Conservation (phyloP, 169 alveolate genomes). For the Plasmodium berghei region DNA sequence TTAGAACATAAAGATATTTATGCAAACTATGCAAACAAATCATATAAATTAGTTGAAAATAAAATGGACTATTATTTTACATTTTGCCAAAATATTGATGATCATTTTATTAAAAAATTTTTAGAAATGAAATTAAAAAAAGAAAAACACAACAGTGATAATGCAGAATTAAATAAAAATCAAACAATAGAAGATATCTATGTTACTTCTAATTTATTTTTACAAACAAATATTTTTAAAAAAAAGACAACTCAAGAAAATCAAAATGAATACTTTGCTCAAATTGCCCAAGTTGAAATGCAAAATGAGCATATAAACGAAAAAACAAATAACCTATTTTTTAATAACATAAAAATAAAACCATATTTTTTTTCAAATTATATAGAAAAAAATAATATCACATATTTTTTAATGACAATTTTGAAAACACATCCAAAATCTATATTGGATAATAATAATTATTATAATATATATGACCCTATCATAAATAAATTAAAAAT, state of each 20-base stretch:
- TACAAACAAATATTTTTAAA: conserved; percentile 54
- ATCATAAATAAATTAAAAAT: conserved; percentile 8
- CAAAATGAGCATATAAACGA: neutral
- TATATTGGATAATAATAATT: conserved; percentile 13
- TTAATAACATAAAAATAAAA: conserved; percentile 18
- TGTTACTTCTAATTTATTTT: conserved; percentile 52
- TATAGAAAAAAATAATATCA: conserved; percentile 40
- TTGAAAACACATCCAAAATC: conserved; percentile 41
- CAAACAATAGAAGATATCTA: conserved; percentile 48
- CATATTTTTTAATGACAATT: conserved; percentile 30
- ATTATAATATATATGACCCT: conserved; percentile 34
- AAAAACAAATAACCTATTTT: neutral
- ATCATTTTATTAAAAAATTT: conserved; percentile 39
- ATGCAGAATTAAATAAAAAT: conserved; percentile 1
- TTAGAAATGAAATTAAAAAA: conserved; percentile 17
- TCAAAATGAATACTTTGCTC: neutral
- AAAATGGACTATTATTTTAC: conserved; percentile 71
- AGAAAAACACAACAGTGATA: neutral
- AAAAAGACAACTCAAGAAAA: neutral
- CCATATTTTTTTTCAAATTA: conserved; percentile 52
- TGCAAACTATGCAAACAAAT: conserved; percentile 20
- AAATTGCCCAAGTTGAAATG: neutral
- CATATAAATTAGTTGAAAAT: conserved; percentile 45
- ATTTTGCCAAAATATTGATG: conserved; percentile 59
- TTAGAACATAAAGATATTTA: conserved; percentile 15